phyloP scores from a whole-genome alignment of 2,329 filamentous ascomycete genomes.

The Botrytis fabae region DNA sequence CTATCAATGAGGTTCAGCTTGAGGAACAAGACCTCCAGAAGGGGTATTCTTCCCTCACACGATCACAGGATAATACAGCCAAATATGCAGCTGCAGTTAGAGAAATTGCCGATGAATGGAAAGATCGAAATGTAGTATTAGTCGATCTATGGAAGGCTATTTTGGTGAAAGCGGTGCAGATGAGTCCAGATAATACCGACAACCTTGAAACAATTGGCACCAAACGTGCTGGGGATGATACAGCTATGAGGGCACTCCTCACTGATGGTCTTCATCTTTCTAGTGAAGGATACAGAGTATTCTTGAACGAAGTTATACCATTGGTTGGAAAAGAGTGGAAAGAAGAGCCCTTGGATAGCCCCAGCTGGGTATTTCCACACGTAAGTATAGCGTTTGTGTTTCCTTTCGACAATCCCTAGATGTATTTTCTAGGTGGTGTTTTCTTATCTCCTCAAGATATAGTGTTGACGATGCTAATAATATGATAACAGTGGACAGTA shows the following conservation, averaged over 20 bases:
- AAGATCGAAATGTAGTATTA: slow-evolving; percentile 53
- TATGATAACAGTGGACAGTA: slow-evolving; percentile 8
- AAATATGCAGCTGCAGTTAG: slow-evolving; percentile 64
- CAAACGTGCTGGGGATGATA: slow-evolving; percentile 28
- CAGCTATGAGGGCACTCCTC: slow-evolving; percentile 30
- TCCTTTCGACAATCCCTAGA: too few relatives aligned
- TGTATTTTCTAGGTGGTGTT: background rate
- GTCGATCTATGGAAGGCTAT: slow-evolving; percentile 80
- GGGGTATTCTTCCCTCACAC: slow-evolving; percentile 45
- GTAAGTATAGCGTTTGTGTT: slow-evolving; percentile 39
- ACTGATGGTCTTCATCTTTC: slow-evolving; percentile 40
- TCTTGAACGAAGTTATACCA: slow-evolving; percentile 33
- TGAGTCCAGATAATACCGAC: slow-evolving; percentile 44
- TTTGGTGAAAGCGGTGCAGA: slow-evolving; percentile 66
- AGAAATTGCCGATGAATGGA: slow-evolving; percentile 43
- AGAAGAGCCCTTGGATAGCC: slow-evolving; percentile 28
- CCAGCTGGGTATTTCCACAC: slow-evolving; percentile 37
- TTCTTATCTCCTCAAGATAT: background rate
- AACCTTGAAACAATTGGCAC: slow-evolving; percentile 30
- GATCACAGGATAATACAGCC: slow-evolving; percentile 61
- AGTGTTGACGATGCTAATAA: background rate
- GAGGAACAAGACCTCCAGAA: slow-evolving; percentile 39
- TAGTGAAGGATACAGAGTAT: slow-evolving; percentile 37
- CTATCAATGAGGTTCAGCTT: slow-evolving; percentile 61
- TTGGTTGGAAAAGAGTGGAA: slow-evolving; percentile 33